Evolutionary conservation across 768 basidiomycete species (phyloP), one percentile per base, ranked within the genome.

Genomic region (Boletus reticulatus): DNA sequence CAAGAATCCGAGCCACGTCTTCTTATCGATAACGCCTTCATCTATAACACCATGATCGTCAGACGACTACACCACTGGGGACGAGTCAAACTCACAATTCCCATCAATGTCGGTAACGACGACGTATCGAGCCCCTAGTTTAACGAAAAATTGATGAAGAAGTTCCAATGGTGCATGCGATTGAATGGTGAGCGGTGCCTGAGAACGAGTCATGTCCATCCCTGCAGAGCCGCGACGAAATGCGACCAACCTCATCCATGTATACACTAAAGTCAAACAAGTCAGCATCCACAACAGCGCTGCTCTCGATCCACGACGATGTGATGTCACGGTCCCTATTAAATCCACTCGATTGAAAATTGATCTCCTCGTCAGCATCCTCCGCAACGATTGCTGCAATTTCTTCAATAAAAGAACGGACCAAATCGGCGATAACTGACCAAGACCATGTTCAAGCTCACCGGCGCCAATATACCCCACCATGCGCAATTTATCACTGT

Each of bases 1-100:
- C 37, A 98, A 75, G 73, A 96, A 96, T 8, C 82, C 87, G 27
- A 98, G 81, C 94, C 94, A 99, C 0, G 82, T 83, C 73, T 96
- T 95, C 79, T 98, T 98, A 70, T 94, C 88, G 52, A 99, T 89
- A 11, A 95, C 79, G 9, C 97, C 97, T 64, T 89, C 85, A 66
- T 94, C 92, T 93, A 64, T 27, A 27, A 31, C 29, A 16, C 20
- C 46, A 31, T 48, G 13, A 4, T 48, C 1, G 43, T 53, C 20
- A 56, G 24, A 46, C 14, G 27, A 55, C 4, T 16, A 19, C 55
- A 12, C 50, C 36, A 22, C 34, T 47, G 24, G 51, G 47, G 37
- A 44, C 16, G 32, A 37, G 49, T 32, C 68, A 12, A 27, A 49
- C 87, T 67, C 67, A 93, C 92, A 98, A 43, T 84, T 73, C 7